Evolutionary conservation across 2,329 filamentous ascomycete species (phyloP).

Genomic region (Trichophaea hybrida): DNA sequence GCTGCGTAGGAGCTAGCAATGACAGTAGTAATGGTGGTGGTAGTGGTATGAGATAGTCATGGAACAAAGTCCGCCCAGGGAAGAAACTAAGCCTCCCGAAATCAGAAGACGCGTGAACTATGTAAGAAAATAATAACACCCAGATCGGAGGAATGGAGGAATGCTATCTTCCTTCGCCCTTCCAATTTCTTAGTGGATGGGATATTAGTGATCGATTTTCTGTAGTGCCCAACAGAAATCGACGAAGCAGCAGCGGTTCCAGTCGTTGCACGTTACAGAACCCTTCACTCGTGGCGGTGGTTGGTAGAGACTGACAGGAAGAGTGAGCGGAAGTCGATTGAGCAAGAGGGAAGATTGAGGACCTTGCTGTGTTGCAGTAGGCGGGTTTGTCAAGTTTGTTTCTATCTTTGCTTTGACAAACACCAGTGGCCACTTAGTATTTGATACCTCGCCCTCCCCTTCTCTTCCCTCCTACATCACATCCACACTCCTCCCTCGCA

Average conservation of each 20-base stretch:
- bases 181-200: neutral
- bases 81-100: neutral
- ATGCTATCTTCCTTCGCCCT: neutral
- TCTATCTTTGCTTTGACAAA: neutral
- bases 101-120: neutral
- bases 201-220: neutral
- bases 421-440: neutral
- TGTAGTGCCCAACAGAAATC: neutral
- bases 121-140: neutral
- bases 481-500: neutral
- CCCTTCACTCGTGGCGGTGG: neutral
- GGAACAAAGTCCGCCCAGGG: neutral
- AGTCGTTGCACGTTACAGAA: neutral
- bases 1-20: constrained; percentile 2
- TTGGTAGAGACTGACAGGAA: neutral
- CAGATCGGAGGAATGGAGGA: neutral
- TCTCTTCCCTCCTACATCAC: neutral
- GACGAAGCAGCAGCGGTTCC: neutral
- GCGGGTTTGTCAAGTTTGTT: neutral
- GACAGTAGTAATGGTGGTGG: neutral
- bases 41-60: neutral
- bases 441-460: neutral
- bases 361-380: neutral
- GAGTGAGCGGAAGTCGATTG: neutral
- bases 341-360: neutral